A percentile compares a stretch with the other conserved stretches of the same genome.
phyloP scores from a whole-genome alignment of 176 grass and related monocot species.

The Cymbopogon citratus region DNA sequence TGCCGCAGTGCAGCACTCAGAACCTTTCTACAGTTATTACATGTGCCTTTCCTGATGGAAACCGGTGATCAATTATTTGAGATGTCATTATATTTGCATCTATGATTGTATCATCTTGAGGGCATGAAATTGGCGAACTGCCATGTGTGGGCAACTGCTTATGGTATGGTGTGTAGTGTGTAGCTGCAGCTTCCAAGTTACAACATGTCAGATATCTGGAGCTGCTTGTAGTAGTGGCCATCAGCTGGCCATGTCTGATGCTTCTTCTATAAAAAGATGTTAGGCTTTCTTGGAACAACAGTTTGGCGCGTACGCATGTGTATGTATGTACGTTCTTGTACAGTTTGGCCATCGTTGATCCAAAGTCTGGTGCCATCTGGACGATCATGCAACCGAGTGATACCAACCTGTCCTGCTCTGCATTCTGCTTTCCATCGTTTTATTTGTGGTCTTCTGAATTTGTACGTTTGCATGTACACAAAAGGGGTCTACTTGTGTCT shows the following conservation, averaged over 20 bases:
- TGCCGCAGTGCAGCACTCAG: neutral
- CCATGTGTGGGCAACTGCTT: slow-evolving; percentile 7
- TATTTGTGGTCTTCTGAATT: neutral
- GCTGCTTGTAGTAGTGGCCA: slow-evolving; percentile 4
- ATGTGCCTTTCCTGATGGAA: slow-evolving; percentile 23
- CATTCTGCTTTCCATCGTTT: neutral
- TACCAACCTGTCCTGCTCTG: slow-evolving; percentile 7
- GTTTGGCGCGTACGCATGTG: slow-evolving; percentile 21
- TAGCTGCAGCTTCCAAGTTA: neutral
- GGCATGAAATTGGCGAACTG: neutral
- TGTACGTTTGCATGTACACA: neutral
- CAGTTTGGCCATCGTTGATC: slow-evolving; percentile 17
- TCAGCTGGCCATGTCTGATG: slow-evolving; percentile 11
- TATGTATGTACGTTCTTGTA: slow-evolving; percentile 17
- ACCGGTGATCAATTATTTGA: slow-evolving; percentile 13
- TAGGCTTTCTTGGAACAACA: slow-evolving; percentile 21
- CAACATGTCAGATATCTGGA: neutral
- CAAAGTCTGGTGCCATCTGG: neutral
- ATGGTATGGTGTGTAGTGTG: neutral
- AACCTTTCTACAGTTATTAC: slow-evolving; percentile 2
- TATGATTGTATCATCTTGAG: slow-evolving; percentile 3
- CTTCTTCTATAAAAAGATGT: neutral
- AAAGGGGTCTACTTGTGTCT: neutral
- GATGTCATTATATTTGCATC: slow-evolving; percentile 4
- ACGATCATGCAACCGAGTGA: neutral